These are phyloP conservation scores for Phaeoacremonium minimum DNA, from an alignment of 2,329 filamentous ascomycete genomes.

Conservation along the genomic window DNA sequence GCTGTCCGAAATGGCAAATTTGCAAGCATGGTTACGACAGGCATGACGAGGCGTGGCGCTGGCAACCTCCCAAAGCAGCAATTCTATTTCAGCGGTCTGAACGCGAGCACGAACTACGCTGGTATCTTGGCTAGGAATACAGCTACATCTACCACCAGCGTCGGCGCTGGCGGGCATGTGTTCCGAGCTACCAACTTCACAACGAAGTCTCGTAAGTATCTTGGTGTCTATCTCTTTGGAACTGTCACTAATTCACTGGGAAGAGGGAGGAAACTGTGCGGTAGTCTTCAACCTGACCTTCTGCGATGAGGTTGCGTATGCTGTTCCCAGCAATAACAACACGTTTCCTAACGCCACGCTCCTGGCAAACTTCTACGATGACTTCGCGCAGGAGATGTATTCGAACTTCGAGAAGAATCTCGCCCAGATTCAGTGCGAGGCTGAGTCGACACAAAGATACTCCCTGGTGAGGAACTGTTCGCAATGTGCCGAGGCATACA, in stretches of 20 bases:
- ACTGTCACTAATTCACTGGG: neutral
- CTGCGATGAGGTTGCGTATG: constrained; percentile 84
- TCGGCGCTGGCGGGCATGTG: constrained; percentile 72
- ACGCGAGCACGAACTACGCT: constrained; percentile 65
- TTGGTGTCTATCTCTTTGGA: constrained; percentile 1
- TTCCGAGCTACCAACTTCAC: constrained; percentile 69
- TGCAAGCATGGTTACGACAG: constrained; percentile 44
- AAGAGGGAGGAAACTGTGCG: constrained; percentile 71
- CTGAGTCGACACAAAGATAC: constrained; percentile 68
- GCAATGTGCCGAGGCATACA: constrained; percentile 79
- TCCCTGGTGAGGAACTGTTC: constrained; percentile 73
- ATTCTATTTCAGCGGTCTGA: constrained; percentile 77
- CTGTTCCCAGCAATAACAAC: constrained; percentile 75
- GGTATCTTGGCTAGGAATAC: constrained; percentile 67
- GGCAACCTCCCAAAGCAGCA: constrained; percentile 75
- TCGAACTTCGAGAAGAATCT: constrained; percentile 76
- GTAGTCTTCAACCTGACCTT: constrained; percentile 85
- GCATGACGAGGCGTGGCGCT: constrained; percentile 65
- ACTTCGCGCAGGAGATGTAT: constrained; percentile 65
- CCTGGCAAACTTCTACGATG: constrained; percentile 73
- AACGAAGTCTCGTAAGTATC: constrained; percentile 67
- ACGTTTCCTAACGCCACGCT: constrained; percentile 54
- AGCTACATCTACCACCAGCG: constrained; percentile 40
- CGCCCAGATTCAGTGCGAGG: constrained; percentile 81
- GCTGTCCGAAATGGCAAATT: constrained; percentile 49